These are phyloP conservation scores for Cantharellus anzutake DNA, from an alignment of 768 basidiomycete genomes.

Conservation along the genomic window DNA sequence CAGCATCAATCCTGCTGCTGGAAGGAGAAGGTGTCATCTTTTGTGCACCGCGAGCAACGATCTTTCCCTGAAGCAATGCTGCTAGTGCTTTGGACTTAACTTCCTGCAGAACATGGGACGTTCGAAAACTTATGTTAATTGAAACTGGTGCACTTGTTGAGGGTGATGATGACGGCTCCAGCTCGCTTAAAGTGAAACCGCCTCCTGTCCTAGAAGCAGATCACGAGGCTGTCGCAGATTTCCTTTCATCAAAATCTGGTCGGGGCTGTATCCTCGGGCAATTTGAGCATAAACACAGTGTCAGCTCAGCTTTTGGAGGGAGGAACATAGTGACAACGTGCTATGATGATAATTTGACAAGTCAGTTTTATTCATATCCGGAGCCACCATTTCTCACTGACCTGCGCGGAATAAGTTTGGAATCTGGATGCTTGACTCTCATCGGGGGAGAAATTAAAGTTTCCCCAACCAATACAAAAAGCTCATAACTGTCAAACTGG, in stretches of 20 bases:
- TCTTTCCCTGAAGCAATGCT: conserved; percentile 28
- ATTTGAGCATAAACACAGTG: conserved; percentile 54
- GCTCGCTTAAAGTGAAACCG: too few species aligned
- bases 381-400: background rate
- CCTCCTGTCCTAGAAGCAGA: conserved; percentile 3
- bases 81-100: background rate
- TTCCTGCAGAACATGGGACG: conserved; percentile 53
- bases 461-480: too few species aligned
- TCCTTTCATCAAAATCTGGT: conserved; percentile 32
- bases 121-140: conserved; percentile 39
- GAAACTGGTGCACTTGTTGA: conserved; percentile 2
- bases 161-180: conserved; percentile 3
- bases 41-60: conserved; percentile 62
- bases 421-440: conserved; percentile 31
- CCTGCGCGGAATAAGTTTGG: conserved; percentile 49
- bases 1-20: conserved; percentile 67
- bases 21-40: conserved; percentile 37
- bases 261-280: conserved; percentile 39
- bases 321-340: conserved; percentile 65
- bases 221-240: conserved; percentile 16
- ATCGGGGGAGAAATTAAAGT: too few species aligned
- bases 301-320: conserved; percentile 62
- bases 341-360: conserved; percentile 58
- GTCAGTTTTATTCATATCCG: too few species aligned
- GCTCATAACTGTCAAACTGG: too few species aligned